A percentile compares a stretch with the other conserved stretches of the same genome.
Conservation (phyloP, 176 grass and related monocot genomes). For the Triticum aestivum region IWGSC_CS_RefSeq_v2.1 NC_057802.1:326248198-326248697, state of each 20-base stretch:
- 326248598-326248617: neutral
- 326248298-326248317: slow-evolving; percentile 22
- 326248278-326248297: slow-evolving; percentile 7
- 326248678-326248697: neutral
- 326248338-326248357: slow-evolving; percentile 5
- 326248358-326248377: neutral
- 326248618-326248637: neutral
- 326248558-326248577: slow-evolving; percentile 8
- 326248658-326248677: neutral
- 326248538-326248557: neutral
- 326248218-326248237: slow-evolving; percentile 44
- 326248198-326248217: slow-evolving; percentile 39
- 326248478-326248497: neutral
- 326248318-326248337: neutral
- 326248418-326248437: neutral
- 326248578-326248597: slow-evolving; percentile 11
- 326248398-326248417: neutral
- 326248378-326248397: neutral
- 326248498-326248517: slow-evolving; percentile 20
- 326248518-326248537: neutral
- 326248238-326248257: slow-evolving; percentile 31
- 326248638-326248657: slow-evolving; percentile 9
- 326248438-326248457: neutral
- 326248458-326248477: neutral
- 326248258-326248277: slow-evolving; percentile 13